These are phyloP conservation scores for Dryas octopetala DNA, from an alignment of 306 rosid species.

Conservation along the genomic window DNA sequence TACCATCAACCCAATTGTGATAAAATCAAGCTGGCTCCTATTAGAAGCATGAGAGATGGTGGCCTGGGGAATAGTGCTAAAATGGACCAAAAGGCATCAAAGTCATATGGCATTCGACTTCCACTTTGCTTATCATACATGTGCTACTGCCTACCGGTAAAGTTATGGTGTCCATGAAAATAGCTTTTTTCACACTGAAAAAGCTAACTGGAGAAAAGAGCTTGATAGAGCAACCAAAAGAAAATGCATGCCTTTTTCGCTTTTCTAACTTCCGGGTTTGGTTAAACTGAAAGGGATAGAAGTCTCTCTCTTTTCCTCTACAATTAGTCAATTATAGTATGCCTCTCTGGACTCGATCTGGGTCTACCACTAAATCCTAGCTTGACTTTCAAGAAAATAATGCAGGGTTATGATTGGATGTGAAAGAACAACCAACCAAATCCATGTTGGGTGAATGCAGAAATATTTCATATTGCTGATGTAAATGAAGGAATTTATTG, in stretches of 20 bases:
- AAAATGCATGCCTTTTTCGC: conserved; percentile 3
- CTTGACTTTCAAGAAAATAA: conserved; percentile 34
- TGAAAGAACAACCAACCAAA: conserved; percentile 19
- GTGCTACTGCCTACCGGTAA: conserved; percentile 4
- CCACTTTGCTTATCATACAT: conserved; percentile 21
- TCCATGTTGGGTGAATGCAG: conserved; percentile 18
- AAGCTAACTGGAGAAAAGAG: not conserved
- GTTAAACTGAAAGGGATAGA: not conserved
- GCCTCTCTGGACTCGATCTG: conserved; percentile 1
- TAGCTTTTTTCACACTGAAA: conserved; percentile 2
- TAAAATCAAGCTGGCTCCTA: no score
- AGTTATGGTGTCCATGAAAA: conserved; percentile 4
- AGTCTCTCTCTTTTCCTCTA: conserved; percentile 6
- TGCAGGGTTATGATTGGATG: conserved; percentile 22
- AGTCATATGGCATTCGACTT: not conserved
- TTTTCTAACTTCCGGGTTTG: not conserved
- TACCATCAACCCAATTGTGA: no score
- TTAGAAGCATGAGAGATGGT: no score
- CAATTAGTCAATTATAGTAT: conserved; percentile 19
- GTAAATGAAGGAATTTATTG: not conserved
- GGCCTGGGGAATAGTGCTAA: no score
- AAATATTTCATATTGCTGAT: not conserved
- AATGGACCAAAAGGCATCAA: conserved; percentile 10
- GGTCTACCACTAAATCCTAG: conserved; percentile 26
- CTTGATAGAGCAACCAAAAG: not conserved